These are phyloP conservation scores for Allomyces macrogynus DNA, from an alignment of 192 early-diverging fungal genomes.

Conservation along the genomic window DNA sequence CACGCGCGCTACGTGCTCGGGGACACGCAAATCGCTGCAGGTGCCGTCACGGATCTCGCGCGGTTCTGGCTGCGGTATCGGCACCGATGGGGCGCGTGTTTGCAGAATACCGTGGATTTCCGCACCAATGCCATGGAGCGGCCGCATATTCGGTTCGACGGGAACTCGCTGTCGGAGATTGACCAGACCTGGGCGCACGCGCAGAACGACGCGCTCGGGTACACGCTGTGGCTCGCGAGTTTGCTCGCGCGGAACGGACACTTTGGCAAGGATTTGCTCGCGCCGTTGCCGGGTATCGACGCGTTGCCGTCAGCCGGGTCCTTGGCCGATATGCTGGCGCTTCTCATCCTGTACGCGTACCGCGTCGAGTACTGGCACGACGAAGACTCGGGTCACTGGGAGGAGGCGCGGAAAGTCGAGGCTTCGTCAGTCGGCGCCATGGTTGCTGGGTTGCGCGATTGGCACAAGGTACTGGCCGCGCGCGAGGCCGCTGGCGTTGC, in stretches of 20 bases:
- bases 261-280: constrained; percentile 1
- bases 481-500: not conserved
- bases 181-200: constrained; percentile 14
- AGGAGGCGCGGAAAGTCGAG: constrained; percentile 16
- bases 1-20: constrained; percentile 10
- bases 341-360: constrained; percentile 10
- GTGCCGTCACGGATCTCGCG: constrained; percentile 7
- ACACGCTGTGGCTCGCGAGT: constrained; percentile 11
- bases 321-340: constrained; percentile 5
- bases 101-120: constrained; percentile 4
- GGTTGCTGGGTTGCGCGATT: constrained; percentile 10
- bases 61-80: constrained; percentile 13
- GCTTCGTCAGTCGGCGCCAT: constrained; percentile 15
- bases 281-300: not conserved
- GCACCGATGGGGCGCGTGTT: constrained; percentile 11
- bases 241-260: constrained; percentile 8
- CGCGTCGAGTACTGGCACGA: constrained; percentile 11
- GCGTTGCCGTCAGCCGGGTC: not conserved
- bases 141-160: constrained; percentile 19
- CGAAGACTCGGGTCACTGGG: constrained; percentile 16
- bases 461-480: constrained; percentile 8
- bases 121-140: constrained; percentile 11
- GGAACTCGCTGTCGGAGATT: constrained; percentile 11
- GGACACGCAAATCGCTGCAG: constrained; percentile 2
- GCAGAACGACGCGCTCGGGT: constrained; percentile 19